A percentile compares a stretch with the other conserved stretches of the same genome.
Conservation (phyloP, 345 rosid species). For the Microthlaspi erraticum region DNA sequence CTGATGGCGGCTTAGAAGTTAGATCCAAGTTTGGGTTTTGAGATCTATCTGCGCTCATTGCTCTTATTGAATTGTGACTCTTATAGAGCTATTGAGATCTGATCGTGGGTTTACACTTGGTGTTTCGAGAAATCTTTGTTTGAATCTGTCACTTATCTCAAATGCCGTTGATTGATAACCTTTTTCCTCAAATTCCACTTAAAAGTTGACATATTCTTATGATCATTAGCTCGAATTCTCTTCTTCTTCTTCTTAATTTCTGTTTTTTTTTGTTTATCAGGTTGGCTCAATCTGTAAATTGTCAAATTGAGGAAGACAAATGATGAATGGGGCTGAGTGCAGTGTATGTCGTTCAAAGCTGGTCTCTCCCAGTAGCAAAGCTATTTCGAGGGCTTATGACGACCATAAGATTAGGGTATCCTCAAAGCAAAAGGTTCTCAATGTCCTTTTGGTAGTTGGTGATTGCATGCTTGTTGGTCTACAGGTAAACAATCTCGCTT, state of each 20-base stretch:
- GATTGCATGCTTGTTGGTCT: constrained; percentile 72
- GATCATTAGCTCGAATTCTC: not conserved
- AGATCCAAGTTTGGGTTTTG: constrained; percentile 31
- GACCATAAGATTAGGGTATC: constrained; percentile 55
- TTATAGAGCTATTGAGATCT: constrained; percentile 31
- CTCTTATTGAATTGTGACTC: constrained; percentile 7
- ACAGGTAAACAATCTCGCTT: constrained; percentile 49
- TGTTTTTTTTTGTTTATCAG: constrained; percentile 30
- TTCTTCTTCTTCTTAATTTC: constrained; percentile 1
- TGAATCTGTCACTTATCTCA: constrained; percentile 10
- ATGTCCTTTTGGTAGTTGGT: constrained; percentile 68
- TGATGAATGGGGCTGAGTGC: constrained; percentile 86
- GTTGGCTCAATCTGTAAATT: constrained; percentile 21
- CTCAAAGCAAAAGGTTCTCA: constrained; percentile 57
- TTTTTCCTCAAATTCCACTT: constrained; percentile 10
- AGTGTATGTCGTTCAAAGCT: constrained; percentile 72
- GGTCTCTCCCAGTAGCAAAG: constrained; percentile 48
- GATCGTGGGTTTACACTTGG: constrained; percentile 30
- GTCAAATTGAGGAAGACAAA: constrained; percentile 38
- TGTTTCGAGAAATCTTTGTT: constrained; percentile 6
- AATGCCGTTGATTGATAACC: not conserved
- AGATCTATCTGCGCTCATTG: constrained; percentile 31
- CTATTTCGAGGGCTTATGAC: constrained; percentile 65
- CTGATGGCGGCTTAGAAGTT: constrained; percentile 29
- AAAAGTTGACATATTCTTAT: constrained; percentile 30